phyloP scores from a whole-genome alignment of 805 yeast species.

The Pichia sporocuriosa region DNA sequence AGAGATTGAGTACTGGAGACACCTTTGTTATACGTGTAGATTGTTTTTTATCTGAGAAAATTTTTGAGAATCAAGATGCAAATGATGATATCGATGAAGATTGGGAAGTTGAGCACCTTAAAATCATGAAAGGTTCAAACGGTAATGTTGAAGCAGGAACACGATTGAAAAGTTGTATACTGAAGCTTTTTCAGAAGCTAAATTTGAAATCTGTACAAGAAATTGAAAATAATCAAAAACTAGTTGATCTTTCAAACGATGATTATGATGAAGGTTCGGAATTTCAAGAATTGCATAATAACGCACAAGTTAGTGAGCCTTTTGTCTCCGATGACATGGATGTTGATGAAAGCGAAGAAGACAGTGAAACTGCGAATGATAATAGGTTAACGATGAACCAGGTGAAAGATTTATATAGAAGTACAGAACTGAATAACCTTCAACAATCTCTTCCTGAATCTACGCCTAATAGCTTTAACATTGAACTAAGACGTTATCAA shows the following conservation, averaged over 20 bases:
- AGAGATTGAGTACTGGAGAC: slow-evolving; percentile 65
- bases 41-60: slow-evolving; percentile 39
- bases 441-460: slow-evolving; percentile 60
- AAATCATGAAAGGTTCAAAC: slow-evolving; percentile 6
- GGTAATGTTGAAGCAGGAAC: slow-evolving; percentile 12
- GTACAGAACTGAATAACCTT: slow-evolving; percentile 41
- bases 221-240: background rate
- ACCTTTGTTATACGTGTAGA: slow-evolving; percentile 64
- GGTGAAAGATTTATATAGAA: slow-evolving; percentile 63
- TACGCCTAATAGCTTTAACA: slow-evolving; percentile 47
- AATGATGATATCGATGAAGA: slow-evolving; percentile 1
- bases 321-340: slow-evolving; percentile 4
- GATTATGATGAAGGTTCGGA: slow-evolving; percentile 37
- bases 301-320: slow-evolving; percentile 2
- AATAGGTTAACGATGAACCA: slow-evolving; percentile 54
- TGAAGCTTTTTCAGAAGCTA: slow-evolving; percentile 16
- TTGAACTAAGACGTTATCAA: slow-evolving; percentile 70
- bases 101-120: slow-evolving; percentile 3
- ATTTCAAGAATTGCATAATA: slow-evolving; percentile 15
- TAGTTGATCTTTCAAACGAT: slow-evolving; percentile 47
- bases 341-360: background rate
- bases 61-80: slow-evolving; percentile 12
- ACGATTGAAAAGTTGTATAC: slow-evolving; percentile 6
- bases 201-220: slow-evolving; percentile 8
- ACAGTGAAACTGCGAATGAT: slow-evolving; percentile 7